Percentiles rank a stretch among this genome's conserved stretches.
Evolutionary conservation across 2,329 filamentous ascomycete genomes (phyloP).

Genomic region (Sporothrix variecibatus): DNA sequence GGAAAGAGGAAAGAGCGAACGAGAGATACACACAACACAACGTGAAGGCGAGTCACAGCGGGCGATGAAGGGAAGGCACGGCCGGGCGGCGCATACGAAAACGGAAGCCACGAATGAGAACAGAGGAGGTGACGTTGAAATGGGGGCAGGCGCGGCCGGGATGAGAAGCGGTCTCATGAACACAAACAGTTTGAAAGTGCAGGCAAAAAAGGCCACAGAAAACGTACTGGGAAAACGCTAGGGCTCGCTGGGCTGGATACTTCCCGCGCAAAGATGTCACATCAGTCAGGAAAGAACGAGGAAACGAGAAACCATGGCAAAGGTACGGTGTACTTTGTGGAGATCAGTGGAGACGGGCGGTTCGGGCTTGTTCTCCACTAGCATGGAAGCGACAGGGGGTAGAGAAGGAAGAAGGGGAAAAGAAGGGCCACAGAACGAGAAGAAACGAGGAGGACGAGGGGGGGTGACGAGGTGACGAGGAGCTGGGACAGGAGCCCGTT

Average conservation of each 20-base stretch:
- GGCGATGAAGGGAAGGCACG: not conserved
- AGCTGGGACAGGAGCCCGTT: constrained; percentile 26
- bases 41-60: not conserved
- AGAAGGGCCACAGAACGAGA: constrained; percentile 5
- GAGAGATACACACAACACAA: not conserved
- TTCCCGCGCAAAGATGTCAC: constrained; percentile 17
- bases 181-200: not conserved
- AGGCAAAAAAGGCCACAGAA: not conserved
- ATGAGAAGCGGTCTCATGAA: constrained; percentile 4
- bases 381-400: constrained; percentile 24
- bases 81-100: not conserved
- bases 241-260: not conserved
- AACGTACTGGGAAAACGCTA: too few species aligned
- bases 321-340: constrained; percentile 26
- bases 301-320: not conserved
- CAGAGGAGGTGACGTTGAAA: not conserved
- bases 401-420: not conserved
- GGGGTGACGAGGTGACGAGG: constrained; percentile 25
- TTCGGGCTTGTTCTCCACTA: constrained; percentile 25
- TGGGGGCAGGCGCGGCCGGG: constrained; percentile 4
- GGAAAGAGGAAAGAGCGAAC: not conserved
- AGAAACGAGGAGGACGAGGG: constrained; percentile 21
- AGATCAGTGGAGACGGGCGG: constrained; percentile 26
- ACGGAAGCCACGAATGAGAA: constrained; percentile 8
- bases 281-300: not conserved